Evolutionary conservation across 1,284 basidiomycete genomes (phyloP).

Genomic region (Naganishia cerealis): DNA sequence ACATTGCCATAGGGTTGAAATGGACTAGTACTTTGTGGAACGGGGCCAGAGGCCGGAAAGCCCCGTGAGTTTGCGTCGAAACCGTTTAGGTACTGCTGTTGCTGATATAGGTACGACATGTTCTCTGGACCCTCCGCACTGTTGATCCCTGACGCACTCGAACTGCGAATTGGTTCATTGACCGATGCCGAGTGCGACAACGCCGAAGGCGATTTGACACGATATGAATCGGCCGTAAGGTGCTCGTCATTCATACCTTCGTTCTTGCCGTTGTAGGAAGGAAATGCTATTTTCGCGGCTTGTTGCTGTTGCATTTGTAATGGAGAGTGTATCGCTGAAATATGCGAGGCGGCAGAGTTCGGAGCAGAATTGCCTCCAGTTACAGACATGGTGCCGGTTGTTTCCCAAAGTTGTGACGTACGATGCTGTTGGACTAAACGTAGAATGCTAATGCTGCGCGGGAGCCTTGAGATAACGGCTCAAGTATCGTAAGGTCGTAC

Average conservation of each 20-base stretch:
- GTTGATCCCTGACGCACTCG: neutral
- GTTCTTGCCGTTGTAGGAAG: slow-evolving; percentile 1
- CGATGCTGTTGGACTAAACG: neutral
- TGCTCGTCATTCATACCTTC: neutral
- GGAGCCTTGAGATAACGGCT: neutral
- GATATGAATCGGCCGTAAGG: neutral
- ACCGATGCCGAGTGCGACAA: slow-evolving; percentile 2
- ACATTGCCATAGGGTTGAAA: slow-evolving; percentile 9
- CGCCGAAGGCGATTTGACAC: slow-evolving; percentile 13
- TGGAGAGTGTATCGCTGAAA: slow-evolving; percentile 14
- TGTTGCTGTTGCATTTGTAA: slow-evolving; percentile 26
- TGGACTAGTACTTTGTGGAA: slow-evolving; percentile 6
- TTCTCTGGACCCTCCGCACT: neutral
- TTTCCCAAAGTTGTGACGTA: neutral
- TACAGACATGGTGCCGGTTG: slow-evolving; percentile 6
- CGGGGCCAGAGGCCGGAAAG: neutral
- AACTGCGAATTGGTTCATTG: neutral
- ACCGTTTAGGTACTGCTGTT: slow-evolving; percentile 6
- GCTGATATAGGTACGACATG: slow-evolving; percentile 3
- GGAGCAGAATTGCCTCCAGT: slow-evolving; percentile 12
- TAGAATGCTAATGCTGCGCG: neutral
- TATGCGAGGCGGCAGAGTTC: slow-evolving; percentile 20
- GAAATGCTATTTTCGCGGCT: neutral
- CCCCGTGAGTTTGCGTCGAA: slow-evolving; percentile 8
- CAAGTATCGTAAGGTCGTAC: neutral